phyloP scores from a whole-genome alignment of 768 basidiomycete species.

The Antrodiella citrinella region DNA sequence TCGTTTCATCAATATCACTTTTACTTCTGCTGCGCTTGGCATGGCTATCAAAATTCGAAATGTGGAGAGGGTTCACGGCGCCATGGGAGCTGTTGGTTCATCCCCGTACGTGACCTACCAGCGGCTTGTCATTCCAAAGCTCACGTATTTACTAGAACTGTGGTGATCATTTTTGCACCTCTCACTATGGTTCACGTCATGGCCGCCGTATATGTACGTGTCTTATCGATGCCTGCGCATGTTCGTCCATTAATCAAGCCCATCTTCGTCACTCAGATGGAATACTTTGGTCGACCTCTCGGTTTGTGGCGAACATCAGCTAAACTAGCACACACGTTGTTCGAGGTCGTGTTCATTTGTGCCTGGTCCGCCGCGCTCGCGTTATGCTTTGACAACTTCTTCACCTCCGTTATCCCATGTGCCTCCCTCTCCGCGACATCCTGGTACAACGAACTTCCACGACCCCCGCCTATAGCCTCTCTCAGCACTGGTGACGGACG shows the following conservation, averaged over 20 bases:
- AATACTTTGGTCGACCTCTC: constrained; percentile 87
- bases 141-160: constrained; percentile 43
- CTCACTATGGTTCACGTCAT: constrained; percentile 81
- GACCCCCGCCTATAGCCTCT: constrained; percentile 34
- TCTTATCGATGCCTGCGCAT: too few species aligned
- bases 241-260: constrained; percentile 9
- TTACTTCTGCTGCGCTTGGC: constrained; percentile 72
- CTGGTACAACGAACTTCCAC: constrained; percentile 71
- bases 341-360: constrained; percentile 86
- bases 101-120: constrained; percentile 52
- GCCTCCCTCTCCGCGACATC: constrained; percentile 46
- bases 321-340: constrained; percentile 80
- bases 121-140: too few species aligned
- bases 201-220: constrained; percentile 75
- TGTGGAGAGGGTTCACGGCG: constrained; percentile 39
- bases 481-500: constrained; percentile 40
- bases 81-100: constrained; percentile 71
- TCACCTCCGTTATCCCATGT: constrained; percentile 80
- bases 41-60: constrained; percentile 70
- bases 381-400: constrained; percentile 86
- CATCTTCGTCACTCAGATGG: constrained; percentile 46
- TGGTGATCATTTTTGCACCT: constrained; percentile 82
- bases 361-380: constrained; percentile 90
- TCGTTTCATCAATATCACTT: constrained; percentile 75
- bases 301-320: constrained; percentile 88